Evolutionary conservation across 192 early-diverging fungal genomes (phyloP).

Genomic region (Blastocladiella britannica): DNA sequence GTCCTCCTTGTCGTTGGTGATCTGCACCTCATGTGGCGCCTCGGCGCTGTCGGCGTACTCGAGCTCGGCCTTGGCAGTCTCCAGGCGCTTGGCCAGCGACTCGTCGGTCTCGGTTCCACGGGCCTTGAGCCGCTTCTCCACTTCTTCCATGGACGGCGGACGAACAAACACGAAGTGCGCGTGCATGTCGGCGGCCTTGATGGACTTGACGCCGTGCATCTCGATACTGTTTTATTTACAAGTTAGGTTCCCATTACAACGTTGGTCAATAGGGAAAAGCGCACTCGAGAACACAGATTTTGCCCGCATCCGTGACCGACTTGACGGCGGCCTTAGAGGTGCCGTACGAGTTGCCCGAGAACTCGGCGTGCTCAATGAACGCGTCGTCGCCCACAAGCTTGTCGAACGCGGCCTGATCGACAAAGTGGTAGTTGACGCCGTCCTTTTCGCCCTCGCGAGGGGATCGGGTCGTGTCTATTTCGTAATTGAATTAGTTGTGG

Average conservation of each 20-base stretch:
- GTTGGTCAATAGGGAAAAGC: no score
- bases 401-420: conserved; percentile 41
- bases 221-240: no score
- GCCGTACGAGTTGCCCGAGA: conserved; percentile 77
- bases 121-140: conserved; percentile 62
- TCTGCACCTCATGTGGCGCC: conserved; percentile 39
- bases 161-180: conserved; percentile 68
- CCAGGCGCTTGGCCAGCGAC: conserved; percentile 46
- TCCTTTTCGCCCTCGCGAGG: conserved; percentile 63
- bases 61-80: conserved; percentile 58
- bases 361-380: conserved; percentile 83
- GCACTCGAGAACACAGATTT: no score
- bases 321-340: not conserved
- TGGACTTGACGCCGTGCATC: conserved; percentile 51
- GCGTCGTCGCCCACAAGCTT: conserved; percentile 37
- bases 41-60: conserved; percentile 46
- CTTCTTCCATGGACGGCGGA: conserved; percentile 54
- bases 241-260: no score
- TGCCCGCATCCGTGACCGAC: not conserved
- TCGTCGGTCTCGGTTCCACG: conserved; percentile 78
- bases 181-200: conserved; percentile 48
- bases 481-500: no score
- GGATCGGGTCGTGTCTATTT: conserved; percentile 58
- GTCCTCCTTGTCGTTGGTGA: conserved; percentile 67
- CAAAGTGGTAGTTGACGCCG: conserved; percentile 74